Base-by-base conservation (phyloP, 2,329 filamentous ascomycete species). In the Botryotinia convoluta region DNA sequence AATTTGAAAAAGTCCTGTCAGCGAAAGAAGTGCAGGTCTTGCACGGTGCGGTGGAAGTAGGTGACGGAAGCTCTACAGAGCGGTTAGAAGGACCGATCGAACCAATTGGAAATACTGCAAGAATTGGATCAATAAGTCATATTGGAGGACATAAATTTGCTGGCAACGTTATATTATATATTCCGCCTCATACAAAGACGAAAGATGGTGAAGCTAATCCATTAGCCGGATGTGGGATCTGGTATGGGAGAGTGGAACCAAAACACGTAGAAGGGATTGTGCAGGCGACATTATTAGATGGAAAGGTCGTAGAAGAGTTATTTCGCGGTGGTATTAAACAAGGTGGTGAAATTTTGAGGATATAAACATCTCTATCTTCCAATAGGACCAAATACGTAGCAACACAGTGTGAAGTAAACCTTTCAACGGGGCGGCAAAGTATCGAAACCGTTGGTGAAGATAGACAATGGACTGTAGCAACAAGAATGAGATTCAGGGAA, bases 141-240 rank as follows among this genome's bases (percentile, higher is more conserved):
- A 90, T 97, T 71, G 93, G 93, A 1, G 93, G 93, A 0, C 93
- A 97, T 82, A 95, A 94, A 81, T 95, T 91, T 80, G 93, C 93
- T 0, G 93, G 93, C 1, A 97, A 97, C 81, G 88, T 95, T 51
- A 94, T 96, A 65, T 83, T 96, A 1, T 96, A 96, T 79, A 81
- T 96, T 8, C 93, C 93, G 7, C 91, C 90, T 0, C 79, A 79
- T 0, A 74, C 84, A 75, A 84, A 80, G 74, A 81, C 80, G 4
- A 77, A 73, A 44, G 83, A 82, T 6, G 86, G 85, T 7, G 76
- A 82, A 75, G 75, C 77, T 16, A 89, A 93, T 80, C 85, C 88
- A 7, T 82, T 95, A 69, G 89, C 88, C 1, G 92, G 93, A 0
- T 88, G 88, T 78, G 93, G 93, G 0, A 87, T 96, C 4, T 96